Conservation (phyloP, 495 filamentous ascomycete species). For the Neurospora sp. region DNA sequence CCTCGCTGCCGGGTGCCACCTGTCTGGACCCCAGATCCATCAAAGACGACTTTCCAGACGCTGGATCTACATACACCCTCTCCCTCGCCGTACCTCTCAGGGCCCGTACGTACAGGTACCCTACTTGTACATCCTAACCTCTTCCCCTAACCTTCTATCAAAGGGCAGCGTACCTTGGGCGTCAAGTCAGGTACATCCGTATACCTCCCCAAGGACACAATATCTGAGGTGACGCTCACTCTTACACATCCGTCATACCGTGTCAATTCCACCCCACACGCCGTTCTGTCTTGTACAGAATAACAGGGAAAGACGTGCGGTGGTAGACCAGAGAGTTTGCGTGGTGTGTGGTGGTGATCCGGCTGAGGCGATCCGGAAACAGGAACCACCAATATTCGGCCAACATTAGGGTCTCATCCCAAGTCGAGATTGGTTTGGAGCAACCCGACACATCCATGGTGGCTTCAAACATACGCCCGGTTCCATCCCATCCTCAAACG, state of each 20-base stretch:
- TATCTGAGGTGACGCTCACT: background rate
- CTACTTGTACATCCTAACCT: background rate
- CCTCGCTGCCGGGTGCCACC: constrained; percentile 7
- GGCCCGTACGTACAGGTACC: background rate
- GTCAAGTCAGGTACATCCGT: background rate
- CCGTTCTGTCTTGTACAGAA: background rate
- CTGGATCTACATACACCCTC: background rate
- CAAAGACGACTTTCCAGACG: background rate
- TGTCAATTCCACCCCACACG: background rate
- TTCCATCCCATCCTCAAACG: background rate
- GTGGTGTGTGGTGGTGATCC: background rate
- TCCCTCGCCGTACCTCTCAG: background rate
- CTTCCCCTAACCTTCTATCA: background rate
- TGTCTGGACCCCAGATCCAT: constrained; percentile 5
- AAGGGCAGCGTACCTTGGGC: background rate
- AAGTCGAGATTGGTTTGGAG: background rate
- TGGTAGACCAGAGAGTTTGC: background rate
- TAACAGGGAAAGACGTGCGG: background rate
- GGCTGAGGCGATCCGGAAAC: background rate
- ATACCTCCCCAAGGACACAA: background rate
- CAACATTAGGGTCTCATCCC: background rate
- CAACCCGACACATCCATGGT: background rate
- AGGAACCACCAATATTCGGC: background rate
- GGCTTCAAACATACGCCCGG: background rate
- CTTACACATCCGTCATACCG: background rate